These are phyloP conservation scores for Kwoniella europaea DNA, from an alignment of 768 basidiomycete species.

Conservation along the genomic window DNA sequence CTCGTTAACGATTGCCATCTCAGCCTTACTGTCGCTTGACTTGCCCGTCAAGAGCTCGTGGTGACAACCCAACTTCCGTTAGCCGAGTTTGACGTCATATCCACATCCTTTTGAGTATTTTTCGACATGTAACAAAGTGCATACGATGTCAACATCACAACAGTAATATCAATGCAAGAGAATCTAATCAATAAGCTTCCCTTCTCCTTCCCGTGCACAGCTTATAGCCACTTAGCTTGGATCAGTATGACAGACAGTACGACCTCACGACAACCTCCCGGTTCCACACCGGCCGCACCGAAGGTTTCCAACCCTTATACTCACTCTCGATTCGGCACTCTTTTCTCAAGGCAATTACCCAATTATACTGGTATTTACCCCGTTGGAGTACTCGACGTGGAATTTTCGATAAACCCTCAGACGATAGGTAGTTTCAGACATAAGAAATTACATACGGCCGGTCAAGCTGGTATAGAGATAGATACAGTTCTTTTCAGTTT, in stretches of 20 bases:
- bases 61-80: not conserved
- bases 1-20: too few species aligned
- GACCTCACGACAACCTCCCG: conserved; percentile 17
- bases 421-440: conserved; percentile 23
- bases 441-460: conserved; percentile 6
- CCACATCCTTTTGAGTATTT: too few species aligned
- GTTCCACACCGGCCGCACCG: conserved; percentile 13
- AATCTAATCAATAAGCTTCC: too few species aligned
- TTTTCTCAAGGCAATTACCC: conserved; percentile 19
- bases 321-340: conserved; percentile 13
- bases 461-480: conserved; percentile 27
- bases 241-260: conserved; percentile 15
- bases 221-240: not conserved
- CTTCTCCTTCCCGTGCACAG: too few species aligned
- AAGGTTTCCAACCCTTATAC: conserved; percentile 16
- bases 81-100: not conserved
- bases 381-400: conserved; percentile 23
- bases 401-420: conserved; percentile 20
- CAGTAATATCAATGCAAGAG: not conserved
- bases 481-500: conserved; percentile 29
- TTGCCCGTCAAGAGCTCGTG: too few species aligned
- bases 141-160: too few species aligned
- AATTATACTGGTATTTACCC: conserved; percentile 20
- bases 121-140: too few species aligned
- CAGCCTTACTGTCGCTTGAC: too few species aligned